Evolutionary conservation across 2,329 filamentous ascomycete genomes (phyloP), one percentile per base, ranked within the genome.

Genomic region (Colletotrichum graminicola): DNA sequence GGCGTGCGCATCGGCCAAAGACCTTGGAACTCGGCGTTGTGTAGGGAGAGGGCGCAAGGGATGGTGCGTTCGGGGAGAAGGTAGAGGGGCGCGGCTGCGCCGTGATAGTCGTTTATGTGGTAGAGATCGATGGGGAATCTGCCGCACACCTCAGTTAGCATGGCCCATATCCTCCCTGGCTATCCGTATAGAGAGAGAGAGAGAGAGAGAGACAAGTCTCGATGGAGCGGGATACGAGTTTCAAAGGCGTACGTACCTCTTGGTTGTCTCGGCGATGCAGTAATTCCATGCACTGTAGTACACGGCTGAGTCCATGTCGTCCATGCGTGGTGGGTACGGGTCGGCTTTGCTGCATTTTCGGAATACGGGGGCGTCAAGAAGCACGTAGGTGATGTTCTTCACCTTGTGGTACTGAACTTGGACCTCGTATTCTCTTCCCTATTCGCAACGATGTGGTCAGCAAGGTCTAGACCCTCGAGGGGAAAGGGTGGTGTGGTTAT

Each of bases 241-340:
- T 49, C 45, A 49, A 49, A 14, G n/a, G 3, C 45, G n/a, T 23
- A 6, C 45, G 0, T 49, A 49, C 45, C 45, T 49, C 45, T 49
- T 49, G 45, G 23, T 49, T 14, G 89, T 82, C 74, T 90, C 85
- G 7, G 90, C 89, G 75, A 92, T 91, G 77, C 90, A 92, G 77
- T 89, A 87, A 73, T 92, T 92, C 65, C 65, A 92, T 1, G 89
- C 89, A 3, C 89, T 91, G 77, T 92, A 92, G 80, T 91, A 91
- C 61, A 92, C 88, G 11, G 90, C 90, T 73, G 86, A 89, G 73
- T 90, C 88, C 65, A 92, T 82, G 76, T 92, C 90, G 77, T 92
- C 90, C 90, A 92, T 92, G 39, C 90, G 86, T 45, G 89, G 83
- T 14, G 90, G 90, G 75, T 92, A 92, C 0, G 90, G 90, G 73